These are phyloP conservation scores for Fusarium sp. DNA, from an alignment of 2,329 filamentous ascomycete species.

Conservation along the genomic window DNA sequence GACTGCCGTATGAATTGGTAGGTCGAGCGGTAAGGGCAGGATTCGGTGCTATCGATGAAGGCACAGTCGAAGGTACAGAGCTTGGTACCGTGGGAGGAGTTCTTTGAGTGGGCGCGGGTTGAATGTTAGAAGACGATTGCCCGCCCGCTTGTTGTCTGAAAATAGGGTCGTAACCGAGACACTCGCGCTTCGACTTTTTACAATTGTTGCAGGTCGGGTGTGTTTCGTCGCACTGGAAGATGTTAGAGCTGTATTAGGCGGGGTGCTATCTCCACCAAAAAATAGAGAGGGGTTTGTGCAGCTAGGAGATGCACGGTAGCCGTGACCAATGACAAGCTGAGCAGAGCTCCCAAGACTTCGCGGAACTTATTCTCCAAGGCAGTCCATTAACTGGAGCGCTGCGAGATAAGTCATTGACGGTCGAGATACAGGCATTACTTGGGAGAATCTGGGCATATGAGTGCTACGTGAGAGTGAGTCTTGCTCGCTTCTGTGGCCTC, in stretches of 20 bases:
- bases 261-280: slow-evolving; percentile 40
- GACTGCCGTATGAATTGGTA: slow-evolving; percentile 60
- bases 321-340: slow-evolving; percentile 36
- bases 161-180: slow-evolving; percentile 87
- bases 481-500: slow-evolving; percentile 39
- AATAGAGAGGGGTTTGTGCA: slow-evolving; percentile 27
- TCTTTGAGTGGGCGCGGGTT: slow-evolving; percentile 50
- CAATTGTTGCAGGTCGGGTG: slow-evolving; percentile 94
- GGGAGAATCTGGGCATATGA: slow-evolving; percentile 32
- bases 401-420: slow-evolving; percentile 9
- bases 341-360: slow-evolving; percentile 23
- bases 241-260: slow-evolving; percentile 44
- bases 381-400: slow-evolving; percentile 1
- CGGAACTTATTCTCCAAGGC: slow-evolving; percentile 13
- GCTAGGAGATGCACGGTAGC: slow-evolving; percentile 19
- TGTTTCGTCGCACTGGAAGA: slow-evolving; percentile 84
- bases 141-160: slow-evolving; percentile 82
- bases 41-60: slow-evolving; percentile 44
- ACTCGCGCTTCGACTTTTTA: slow-evolving; percentile 89
- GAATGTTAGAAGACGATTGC: slow-evolving; percentile 73
- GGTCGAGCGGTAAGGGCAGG: slow-evolving; percentile 45
- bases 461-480: slow-evolving; percentile 42
- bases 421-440: slow-evolving; percentile 36
- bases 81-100: slow-evolving; percentile 52
- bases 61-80: slow-evolving; percentile 44